Percentiles rank a stretch among this genome's conserved stretches.
phyloP scores from a whole-genome alignment of 78 protist genomes.

The Emiliania huxleyi region DNA sequence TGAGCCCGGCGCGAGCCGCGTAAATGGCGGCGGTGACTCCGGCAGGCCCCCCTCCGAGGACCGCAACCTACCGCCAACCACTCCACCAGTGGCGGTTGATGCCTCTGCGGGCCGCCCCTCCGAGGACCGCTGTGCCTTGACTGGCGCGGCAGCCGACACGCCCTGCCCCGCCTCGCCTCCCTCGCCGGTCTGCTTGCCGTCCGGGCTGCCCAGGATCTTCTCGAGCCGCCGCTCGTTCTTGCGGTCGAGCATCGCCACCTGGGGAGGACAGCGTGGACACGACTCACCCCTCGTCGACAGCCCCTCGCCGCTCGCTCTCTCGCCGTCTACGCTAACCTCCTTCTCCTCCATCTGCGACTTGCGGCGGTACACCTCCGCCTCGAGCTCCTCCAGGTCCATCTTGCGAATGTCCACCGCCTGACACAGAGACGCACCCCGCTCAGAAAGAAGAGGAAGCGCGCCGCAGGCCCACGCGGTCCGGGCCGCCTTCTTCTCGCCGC shows the following conservation, averaged over 20 bases:
- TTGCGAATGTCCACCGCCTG: background rate
- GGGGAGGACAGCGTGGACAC: no score
- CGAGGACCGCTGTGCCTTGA: background rate
- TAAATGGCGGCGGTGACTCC: slow-evolving; percentile 46
- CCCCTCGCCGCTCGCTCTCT: background rate
- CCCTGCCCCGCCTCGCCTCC: no score
- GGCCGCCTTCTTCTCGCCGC: background rate
- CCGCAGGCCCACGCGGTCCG: no score
- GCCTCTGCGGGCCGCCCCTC: background rate
- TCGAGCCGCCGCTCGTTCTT: background rate
- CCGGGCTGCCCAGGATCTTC: background rate
- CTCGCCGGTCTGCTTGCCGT: background rate
- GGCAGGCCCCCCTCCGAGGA: slow-evolving; percentile 43
- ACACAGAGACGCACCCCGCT: background rate
- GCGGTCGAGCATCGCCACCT: background rate
- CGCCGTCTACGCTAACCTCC: background rate
- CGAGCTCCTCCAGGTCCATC: slow-evolving; percentile 3
- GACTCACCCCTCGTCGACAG: background rate
- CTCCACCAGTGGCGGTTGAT: no score
- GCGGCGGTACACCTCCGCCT: background rate
- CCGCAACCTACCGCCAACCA: no score
- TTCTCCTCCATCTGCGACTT: background rate
- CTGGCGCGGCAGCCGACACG: background rate
- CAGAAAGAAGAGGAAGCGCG: no score
- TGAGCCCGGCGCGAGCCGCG: slow-evolving; percentile 47